Conservation (phyloP, 768 basidiomycete species). For the Glaciozyma martinii region DNA sequence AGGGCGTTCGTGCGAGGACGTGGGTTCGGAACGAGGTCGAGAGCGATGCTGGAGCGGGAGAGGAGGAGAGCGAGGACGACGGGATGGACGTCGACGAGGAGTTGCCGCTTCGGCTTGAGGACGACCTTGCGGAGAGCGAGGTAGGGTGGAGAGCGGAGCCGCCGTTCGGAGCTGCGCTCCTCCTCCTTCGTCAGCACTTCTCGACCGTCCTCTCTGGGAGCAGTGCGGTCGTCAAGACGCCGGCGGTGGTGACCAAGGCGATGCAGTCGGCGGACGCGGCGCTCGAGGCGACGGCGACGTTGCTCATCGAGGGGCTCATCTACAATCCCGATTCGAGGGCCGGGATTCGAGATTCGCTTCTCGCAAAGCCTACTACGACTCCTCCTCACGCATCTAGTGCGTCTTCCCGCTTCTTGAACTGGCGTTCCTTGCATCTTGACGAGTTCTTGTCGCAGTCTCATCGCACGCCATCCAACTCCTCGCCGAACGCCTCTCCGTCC, state of each 20-base stretch:
- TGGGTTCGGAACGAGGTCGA: constrained; percentile 4
- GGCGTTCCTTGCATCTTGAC: not conserved
- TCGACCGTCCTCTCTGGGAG: not conserved
- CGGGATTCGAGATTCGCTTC: not conserved
- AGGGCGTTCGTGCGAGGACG: not conserved
- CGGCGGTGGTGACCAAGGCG: not conserved
- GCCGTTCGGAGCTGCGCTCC: constrained; percentile 2
- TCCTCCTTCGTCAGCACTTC: not conserved
- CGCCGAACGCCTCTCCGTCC: not conserved
- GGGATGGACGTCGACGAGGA: not conserved
- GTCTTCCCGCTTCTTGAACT: not conserved
- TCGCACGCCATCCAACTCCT: not conserved
- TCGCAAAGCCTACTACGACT: not conserved
- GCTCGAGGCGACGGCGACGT: not conserved
- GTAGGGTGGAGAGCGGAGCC: not conserved
- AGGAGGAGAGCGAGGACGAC: constrained; percentile 8
- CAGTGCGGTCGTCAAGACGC: not conserved
- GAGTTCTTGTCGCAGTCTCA: not conserved
- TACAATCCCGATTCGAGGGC: not conserved
- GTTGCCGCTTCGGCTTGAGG: not conserved
- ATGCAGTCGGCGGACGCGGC: not conserved
- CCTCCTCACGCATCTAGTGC: no score
- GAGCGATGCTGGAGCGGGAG: not conserved
- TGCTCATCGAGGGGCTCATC: constrained; percentile 1
- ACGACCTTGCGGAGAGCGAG: not conserved